These are phyloP conservation scores for Anethum foeniculum DNA, from an alignment of 140 eudicot species.

Conservation along the genomic window DNA sequence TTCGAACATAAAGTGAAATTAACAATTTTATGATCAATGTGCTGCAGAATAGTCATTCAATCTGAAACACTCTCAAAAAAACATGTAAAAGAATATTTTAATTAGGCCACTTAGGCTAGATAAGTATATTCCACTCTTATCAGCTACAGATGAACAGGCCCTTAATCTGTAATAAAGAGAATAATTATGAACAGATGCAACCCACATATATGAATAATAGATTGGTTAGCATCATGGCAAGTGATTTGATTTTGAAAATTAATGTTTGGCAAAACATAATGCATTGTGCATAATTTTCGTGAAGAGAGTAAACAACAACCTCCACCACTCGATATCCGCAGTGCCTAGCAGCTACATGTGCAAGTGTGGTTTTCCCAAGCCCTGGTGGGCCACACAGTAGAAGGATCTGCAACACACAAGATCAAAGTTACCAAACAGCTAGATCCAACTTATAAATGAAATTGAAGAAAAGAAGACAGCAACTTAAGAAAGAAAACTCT, in stretches of 20 bases:
- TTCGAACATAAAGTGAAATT: neutral
- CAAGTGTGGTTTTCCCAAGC: constrained; percentile 97
- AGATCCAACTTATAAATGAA: neutral
- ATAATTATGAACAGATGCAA: neutral
- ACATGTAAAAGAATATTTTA: neutral
- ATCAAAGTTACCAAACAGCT: constrained; percentile 6
- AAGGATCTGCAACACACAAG: constrained; percentile 53
- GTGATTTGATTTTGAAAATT: constrained; percentile 1
- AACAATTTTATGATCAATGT: neutral
- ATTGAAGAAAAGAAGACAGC: neutral
- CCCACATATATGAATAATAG: neutral
- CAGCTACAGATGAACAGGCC: neutral
- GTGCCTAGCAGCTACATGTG: constrained; percentile 92
- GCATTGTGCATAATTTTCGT: neutral
- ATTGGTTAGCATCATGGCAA: neutral
- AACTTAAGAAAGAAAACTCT: neutral
- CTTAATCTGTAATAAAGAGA: neutral
- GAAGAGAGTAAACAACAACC: constrained; percentile 30
- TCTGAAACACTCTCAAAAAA: neutral
- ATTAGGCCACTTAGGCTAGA: neutral
- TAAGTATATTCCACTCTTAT: neutral
- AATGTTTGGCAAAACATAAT: neutral
- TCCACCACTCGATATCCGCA: constrained; percentile 98
- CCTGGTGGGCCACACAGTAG: constrained; percentile 98
- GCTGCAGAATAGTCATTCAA: neutral